Evolutionary conservation across 495 filamentous ascomycete species (phyloP), one percentile per base, ranked within the genome.

Genomic region (Cairneyella variabilis): DNA sequence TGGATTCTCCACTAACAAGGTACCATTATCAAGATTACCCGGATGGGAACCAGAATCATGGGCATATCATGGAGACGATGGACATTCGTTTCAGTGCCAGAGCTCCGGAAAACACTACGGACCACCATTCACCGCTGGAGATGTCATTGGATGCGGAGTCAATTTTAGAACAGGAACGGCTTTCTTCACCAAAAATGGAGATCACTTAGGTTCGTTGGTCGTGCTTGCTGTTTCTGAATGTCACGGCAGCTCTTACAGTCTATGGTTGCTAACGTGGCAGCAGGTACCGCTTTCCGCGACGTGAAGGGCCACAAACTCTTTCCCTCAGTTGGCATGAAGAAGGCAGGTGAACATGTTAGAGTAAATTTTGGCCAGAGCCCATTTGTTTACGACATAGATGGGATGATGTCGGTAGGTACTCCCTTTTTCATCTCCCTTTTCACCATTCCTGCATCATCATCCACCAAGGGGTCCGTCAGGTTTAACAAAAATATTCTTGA

Each of bases 21-120:
- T 89, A 10, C 78, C 83, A 0, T 76, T 96, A n/a, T 83, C 85
- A 56, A 76, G 90, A 58, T 78, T 96, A 25, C 91, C 92, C 0
- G 93, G 93, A 20, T 97, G 92, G 93, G 93, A 99, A 63, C 82
- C 83, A 18, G 90, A 96, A 37, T 96, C 91, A 1, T 99, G 90
- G 90, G 93, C 89, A 30, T 99, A 96, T 64, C 93, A 99, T 63
- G 91, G 93, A 21, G 95, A 99, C 65, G 93, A 99, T 67, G 93
- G 93, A 25, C 83, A 91, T 58, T 83, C 83, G 38, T 99, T 95
- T 62, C 81, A 85, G 26, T 59, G 53, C 17, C 58, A 84, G 43
- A 83, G 80, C 17, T 80, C 81, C 32, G 90, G 92, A 7, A 89
- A 89, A 61, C 64, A 76, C 30, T 91, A 88, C 67, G 88, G 86